phyloP scores from a whole-genome alignment of 352 stramenopile genomes.

The Phytophthora fragariae region DNA sequence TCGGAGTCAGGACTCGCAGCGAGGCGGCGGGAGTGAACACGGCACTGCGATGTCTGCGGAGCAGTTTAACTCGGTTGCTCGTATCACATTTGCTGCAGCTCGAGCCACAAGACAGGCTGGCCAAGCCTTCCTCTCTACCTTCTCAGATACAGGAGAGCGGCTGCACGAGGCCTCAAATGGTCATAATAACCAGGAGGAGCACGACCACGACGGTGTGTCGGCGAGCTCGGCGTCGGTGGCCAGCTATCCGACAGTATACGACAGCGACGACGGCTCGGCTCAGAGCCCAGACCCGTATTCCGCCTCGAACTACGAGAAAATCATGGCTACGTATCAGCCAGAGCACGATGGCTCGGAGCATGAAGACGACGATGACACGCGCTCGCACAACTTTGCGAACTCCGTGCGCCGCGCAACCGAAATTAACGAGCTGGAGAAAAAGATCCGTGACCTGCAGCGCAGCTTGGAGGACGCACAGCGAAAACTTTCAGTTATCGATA shows the following conservation, averaged over 20 bases:
- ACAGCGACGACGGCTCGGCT: constrained; percentile 32
- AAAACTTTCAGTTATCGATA: constrained; percentile 68
- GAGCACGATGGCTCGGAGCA: constrained; percentile 39
- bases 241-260: constrained; percentile 47
- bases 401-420: constrained; percentile 42
- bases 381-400: constrained; percentile 27
- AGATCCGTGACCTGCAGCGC: constrained; percentile 68
- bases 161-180: constrained; percentile 12
- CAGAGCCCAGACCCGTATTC: constrained; percentile 62
- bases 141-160: constrained; percentile 44
- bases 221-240: constrained; percentile 44
- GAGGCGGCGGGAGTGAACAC: constrained; percentile 18
- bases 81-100: constrained; percentile 73
- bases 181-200: constrained; percentile 27
- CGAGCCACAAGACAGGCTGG: constrained; percentile 61
- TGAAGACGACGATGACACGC: constrained; percentile 39
- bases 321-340: constrained; percentile 57
- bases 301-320: constrained; percentile 65
- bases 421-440: constrained; percentile 66
- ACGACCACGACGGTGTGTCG: constrained; percentile 23
- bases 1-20: constrained; percentile 32
- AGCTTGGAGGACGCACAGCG: constrained; percentile 67
- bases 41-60: constrained; percentile 51
- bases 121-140: constrained; percentile 63
- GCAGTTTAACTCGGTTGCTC: constrained; percentile 65